A percentile compares a stretch with the other conserved stretches of the same genome.
phyloP scores from a whole-genome alignment of 1,284 basidiomycete species.

The Ustanciosporium gigantosporum region DNA sequence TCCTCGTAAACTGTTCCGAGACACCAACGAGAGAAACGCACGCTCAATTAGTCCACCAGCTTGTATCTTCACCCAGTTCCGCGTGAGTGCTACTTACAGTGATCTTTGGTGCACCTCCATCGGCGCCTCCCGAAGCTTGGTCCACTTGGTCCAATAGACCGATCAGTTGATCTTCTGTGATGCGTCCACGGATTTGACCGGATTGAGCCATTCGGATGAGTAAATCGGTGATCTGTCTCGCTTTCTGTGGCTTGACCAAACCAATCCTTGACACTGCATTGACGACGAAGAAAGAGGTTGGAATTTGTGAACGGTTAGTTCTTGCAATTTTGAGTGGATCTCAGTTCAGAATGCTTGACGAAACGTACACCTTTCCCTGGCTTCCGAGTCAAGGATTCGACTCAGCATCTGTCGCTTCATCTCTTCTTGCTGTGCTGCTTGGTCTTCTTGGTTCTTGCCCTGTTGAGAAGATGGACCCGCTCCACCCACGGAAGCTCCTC shows the following conservation, averaged over 20 bases:
- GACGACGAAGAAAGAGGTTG: background rate
- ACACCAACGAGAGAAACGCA: too few relatives aligned
- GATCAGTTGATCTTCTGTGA: slow-evolving; percentile 87
- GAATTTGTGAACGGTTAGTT: background rate
- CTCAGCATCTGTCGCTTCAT: slow-evolving; percentile 72
- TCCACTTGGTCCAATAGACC: slow-evolving; percentile 86
- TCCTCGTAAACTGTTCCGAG: slow-evolving; percentile 35
- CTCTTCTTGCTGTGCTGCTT: slow-evolving; percentile 61
- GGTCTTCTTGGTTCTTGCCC: slow-evolving; percentile 52
- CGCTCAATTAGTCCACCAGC: too few relatives aligned
- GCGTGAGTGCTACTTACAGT: slow-evolving; percentile 56
- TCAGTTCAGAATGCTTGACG: too few relatives aligned
- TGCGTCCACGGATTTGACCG: slow-evolving; percentile 83
- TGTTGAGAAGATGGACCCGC: slow-evolving; percentile 51
- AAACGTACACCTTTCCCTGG: slow-evolving; percentile 83
- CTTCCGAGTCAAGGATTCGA: slow-evolving; percentile 82
- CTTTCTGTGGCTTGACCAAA: slow-evolving; percentile 85
- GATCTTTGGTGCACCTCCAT: slow-evolving; percentile 45
- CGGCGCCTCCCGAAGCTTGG: slow-evolving; percentile 29
- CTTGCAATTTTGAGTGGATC: too few relatives aligned
- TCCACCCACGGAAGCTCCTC: slow-evolving; percentile 52
- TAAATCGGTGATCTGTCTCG: slow-evolving; percentile 81
- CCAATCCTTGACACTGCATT: slow-evolving; percentile 81
- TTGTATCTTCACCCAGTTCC: too few relatives aligned
- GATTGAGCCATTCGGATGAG: slow-evolving; percentile 86